phyloP scores from a whole-genome alignment of 2,329 filamentous ascomycete genomes.

The Bretziella fagacearum region DNA sequence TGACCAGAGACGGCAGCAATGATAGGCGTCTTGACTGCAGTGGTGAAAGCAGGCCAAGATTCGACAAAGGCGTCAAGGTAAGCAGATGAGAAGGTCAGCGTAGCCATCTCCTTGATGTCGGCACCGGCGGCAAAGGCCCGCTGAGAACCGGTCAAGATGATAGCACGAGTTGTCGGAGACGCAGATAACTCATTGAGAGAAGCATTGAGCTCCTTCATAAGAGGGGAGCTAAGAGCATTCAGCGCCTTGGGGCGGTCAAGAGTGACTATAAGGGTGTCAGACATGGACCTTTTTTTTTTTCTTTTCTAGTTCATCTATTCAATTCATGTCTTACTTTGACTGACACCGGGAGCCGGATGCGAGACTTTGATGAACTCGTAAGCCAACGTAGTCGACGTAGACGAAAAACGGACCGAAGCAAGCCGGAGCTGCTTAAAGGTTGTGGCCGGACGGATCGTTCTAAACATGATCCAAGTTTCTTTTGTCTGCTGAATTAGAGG shows the following conservation, averaged over 20 bases:
- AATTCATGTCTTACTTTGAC: conserved; percentile 46
- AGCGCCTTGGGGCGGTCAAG: conserved; percentile 88
- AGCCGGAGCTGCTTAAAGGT: background rate
- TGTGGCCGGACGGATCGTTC: background rate
- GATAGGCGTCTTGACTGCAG: conserved; percentile 76
- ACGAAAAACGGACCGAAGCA: background rate
- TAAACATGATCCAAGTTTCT: background rate
- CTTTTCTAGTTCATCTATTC: conserved; percentile 4
- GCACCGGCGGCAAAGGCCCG: conserved; percentile 90
- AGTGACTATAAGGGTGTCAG: conserved; percentile 45
- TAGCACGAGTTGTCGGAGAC: conserved; percentile 52
- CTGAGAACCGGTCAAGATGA: conserved; percentile 74
- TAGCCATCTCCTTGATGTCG: conserved; percentile 98
- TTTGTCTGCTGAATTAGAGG: background rate
- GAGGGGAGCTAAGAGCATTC: conserved; percentile 80
- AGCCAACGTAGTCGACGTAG: conserved; percentile 22
- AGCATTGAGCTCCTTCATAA: conserved; percentile 78
- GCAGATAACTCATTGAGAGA: conserved; percentile 55
- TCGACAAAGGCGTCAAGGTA: conserved; percentile 91
- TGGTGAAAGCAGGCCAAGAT: conserved; percentile 75
- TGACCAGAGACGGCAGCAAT: conserved; percentile 90
- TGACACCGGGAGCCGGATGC: conserved; percentile 73
- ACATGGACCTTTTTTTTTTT: too few species aligned
- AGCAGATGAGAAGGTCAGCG: conserved; percentile 71
- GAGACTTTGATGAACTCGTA: conserved; percentile 78